Conservation (phyloP, 345 rosid species). For the Eucalyptus tenuipes region DNA sequence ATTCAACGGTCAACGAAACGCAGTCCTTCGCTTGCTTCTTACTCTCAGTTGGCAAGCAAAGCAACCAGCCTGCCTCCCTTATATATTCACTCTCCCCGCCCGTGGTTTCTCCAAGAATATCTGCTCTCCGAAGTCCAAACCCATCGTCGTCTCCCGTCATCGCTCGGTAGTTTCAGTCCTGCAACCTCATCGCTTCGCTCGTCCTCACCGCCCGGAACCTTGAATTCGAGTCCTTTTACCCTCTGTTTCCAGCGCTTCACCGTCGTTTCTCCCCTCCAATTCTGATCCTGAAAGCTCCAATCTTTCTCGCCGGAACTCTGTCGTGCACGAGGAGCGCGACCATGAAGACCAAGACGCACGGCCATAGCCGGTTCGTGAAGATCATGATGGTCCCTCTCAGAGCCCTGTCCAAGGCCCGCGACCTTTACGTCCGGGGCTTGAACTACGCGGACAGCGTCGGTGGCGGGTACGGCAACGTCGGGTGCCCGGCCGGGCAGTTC, state of each 20-base stretch:
- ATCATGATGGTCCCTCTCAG: constrained; percentile 10
- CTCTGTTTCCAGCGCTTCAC: not conserved
- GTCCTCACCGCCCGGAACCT: not conserved
- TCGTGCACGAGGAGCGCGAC: not conserved
- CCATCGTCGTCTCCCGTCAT: not conserved
- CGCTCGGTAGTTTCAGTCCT: not conserved
- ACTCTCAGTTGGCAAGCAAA: not conserved
- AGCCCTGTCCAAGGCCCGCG: constrained; percentile 34
- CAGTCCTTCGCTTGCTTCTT: not conserved
- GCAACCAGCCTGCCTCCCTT: not conserved
- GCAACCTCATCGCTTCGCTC: not conserved
- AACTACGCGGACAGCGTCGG: constrained; percentile 25
- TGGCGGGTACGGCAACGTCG: constrained; percentile 10
- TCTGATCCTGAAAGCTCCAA: not conserved
- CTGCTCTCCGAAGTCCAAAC: not conserved
- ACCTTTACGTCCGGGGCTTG: constrained; percentile 40
- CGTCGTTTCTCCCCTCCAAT: not conserved
- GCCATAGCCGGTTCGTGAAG: not conserved
- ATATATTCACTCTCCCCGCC: not conserved
- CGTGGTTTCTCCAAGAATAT: not conserved
- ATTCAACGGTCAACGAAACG: not conserved
- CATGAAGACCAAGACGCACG: not conserved
- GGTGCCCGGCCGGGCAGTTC: constrained; percentile 16
- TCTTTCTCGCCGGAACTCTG: not conserved
- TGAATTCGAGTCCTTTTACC: not conserved